Evolutionary conservation across 371 early-diverging fungal genomes (phyloP), one percentile per base, ranked within the genome.

Genomic region (Lichtheimia ramosa): DNA sequence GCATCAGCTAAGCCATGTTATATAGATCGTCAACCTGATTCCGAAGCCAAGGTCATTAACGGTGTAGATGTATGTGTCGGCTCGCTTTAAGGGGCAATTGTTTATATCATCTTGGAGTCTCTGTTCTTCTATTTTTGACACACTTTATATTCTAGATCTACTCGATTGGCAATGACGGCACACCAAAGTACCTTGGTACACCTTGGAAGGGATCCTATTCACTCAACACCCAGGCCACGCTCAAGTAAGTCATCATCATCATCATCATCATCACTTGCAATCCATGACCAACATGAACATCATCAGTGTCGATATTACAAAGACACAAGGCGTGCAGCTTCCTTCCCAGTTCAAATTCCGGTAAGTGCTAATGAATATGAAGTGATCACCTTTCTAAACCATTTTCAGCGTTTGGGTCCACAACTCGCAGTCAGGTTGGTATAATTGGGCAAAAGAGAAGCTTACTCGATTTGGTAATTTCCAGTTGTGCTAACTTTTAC

Each of bases 301-400:
- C 46, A 20, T 8, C 43, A 27, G 23, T 5, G 53, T 43, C 21
- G 12, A 25, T 25, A 25, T 16, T 20, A 53, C 20, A 15, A 24
- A 27, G 15, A 39, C 53, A 53, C 25, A 39, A 41, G 13, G 43
- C 42, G 15, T 58, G 18, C 20, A 79, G 63, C 61, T 72, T 55
- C 80, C 80, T 50, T 64, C 68, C 23, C 80, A 74, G 62, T 79
- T 73, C 54, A 74, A 74, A 68, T 67, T 79, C 74, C 80, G 75
- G 77, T 77, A 74, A 61, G 57, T 59, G 54, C 40, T 58, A 43
- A 39, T 8, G 39, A 50, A 28, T 25, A 42, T 48, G 21, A 56
- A 42, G 24, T 59, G 16, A 55, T 10, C 39, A 55, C 21, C 49
- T 58, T 34, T 40, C 57, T 40, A 43, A 43, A 48, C 14, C 61